Base-by-base conservation (phyloP, 495 filamentous ascomycete genomes). In the Hypomontagnella monticulosa region DNA sequence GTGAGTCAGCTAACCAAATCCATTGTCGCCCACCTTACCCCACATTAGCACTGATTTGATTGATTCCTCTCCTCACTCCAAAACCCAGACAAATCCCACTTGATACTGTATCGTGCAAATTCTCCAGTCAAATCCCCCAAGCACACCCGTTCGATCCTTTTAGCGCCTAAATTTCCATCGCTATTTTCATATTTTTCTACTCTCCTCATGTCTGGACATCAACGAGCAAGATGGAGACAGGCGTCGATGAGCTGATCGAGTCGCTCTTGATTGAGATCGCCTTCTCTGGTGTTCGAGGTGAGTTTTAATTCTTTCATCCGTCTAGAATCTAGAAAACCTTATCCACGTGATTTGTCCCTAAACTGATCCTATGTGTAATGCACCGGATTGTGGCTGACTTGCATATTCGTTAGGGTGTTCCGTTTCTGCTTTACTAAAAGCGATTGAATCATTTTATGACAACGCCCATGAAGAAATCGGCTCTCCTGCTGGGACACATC, bases 221-320 rank as follows among this genome's bases (percentile, higher is more conserved):
- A 34, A 19, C 53, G 23, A 42, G 38, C 64, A 76, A 52, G n/a
- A 93, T 93, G 91, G 85, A 80, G 53, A 80, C 75, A 49, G 84
- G 85, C 60, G 76, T 91, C 53, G 89, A 92, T 74, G 85, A 85
- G 57, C 76, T 95, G 74, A 86, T 93, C 46, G 83, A 89, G 64
- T 87, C 85, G 70, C 76, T 93, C 46, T 76, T 94, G 43, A 82
- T 84, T 15, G 89, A 91, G 79, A 88, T 94, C 71, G 89, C 90
- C 5, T 81, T 80, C 68, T 78, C 76, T 51, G 91, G 91, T 30
- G 83, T 84, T 59, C 80, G 84, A 79, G 91, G 91, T 93, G 75
- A 77, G 90, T 84, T 84, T 59, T 41, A 61, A 65, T 65, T 16
- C 32, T 52, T 41, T 38, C 32, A 43, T 50, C 7, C 20, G 20